Conservation (phyloP, 2,329 filamentous ascomycete species). For the Fusarium robinianum region DNA sequence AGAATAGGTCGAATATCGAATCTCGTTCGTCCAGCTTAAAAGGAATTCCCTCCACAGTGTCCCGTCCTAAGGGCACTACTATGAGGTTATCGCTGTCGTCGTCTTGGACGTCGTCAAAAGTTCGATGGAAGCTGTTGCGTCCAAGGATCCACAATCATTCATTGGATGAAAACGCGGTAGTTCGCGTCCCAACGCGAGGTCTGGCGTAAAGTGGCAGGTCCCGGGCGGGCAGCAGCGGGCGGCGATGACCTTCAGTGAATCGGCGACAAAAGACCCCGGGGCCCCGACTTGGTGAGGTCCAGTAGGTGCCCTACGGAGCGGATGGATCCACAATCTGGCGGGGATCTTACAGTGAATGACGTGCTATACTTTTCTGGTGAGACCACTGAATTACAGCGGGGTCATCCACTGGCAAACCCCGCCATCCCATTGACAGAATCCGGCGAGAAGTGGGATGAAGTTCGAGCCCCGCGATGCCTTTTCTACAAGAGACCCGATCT, state of each 20-base stretch:
- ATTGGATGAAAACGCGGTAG: slow-evolving; percentile 27
- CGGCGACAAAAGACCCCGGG: slow-evolving; percentile 6
- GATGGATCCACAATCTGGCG: too few species aligned
- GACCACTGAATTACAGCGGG: slow-evolving; percentile 19
- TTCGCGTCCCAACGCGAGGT: slow-evolving; percentile 27
- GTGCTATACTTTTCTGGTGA: slow-evolving; percentile 27
- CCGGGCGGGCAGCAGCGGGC: background rate
- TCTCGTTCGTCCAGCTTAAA: too few species aligned
- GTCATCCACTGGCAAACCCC: slow-evolving; percentile 24
- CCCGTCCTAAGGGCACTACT: too few species aligned
- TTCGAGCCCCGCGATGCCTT: slow-evolving; percentile 12
- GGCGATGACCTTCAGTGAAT: background rate
- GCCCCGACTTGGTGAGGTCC: too few species aligned
- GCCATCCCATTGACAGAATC: slow-evolving; percentile 18
- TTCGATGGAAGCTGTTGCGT: slow-evolving; percentile 6
- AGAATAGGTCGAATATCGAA: too few species aligned
- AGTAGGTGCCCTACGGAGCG: too few species aligned
- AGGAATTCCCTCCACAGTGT: too few species aligned
- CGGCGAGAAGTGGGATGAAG: slow-evolving; percentile 12
- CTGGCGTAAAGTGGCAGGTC: slow-evolving; percentile 38
- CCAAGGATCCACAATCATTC: too few species aligned
- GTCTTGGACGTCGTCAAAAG: slow-evolving; percentile 3
- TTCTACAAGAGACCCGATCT: background rate
- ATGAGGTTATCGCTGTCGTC: slow-evolving; percentile 5
- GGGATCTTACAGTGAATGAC: slow-evolving; percentile 19